Evolutionary conservation across 2,329 filamentous ascomycete species (phyloP).

Genomic region (Sclerotinia sclerotiorum): DNA sequence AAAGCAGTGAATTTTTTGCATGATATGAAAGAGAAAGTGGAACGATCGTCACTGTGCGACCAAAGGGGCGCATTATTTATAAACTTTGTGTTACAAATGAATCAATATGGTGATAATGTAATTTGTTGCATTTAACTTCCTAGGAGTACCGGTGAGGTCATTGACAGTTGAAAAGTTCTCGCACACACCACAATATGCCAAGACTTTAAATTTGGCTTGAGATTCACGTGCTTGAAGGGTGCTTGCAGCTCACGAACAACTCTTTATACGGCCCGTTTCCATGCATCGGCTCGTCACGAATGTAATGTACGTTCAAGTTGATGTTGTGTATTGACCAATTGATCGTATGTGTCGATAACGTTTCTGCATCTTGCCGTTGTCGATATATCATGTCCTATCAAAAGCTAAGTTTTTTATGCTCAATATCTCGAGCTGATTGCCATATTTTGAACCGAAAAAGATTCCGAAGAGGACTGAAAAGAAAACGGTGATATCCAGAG

Average conservation of each 20-base stretch:
- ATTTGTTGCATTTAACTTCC: not conserved
- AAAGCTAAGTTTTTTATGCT: not conserved
- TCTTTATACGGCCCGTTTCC: not conserved
- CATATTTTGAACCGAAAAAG: not conserved
- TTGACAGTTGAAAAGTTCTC: not conserved
- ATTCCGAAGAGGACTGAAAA: not conserved
- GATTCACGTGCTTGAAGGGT: not conserved
- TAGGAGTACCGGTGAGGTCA: not conserved
- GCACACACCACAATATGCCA: not conserved
- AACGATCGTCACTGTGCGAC: constrained; percentile 42
- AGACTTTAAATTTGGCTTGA: not conserved
- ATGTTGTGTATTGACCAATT: not conserved
- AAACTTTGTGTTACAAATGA: not conserved
- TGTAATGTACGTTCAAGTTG: not conserved
- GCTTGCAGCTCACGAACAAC: not conserved
- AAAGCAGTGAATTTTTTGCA: not conserved
- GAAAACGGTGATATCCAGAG: not conserved
- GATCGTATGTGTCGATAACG: not conserved
- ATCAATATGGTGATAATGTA: not conserved
- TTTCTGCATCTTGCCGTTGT: not conserved
- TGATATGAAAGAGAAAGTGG: constrained; percentile 41
- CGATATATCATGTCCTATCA: not conserved
- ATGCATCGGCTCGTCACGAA: not conserved
- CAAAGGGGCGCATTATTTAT: constrained; percentile 40
- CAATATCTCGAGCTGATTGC: not conserved